These are phyloP conservation scores for Alnus rubra DNA, from an alignment of 306 rosid genomes.

Conservation along the genomic window DNA sequence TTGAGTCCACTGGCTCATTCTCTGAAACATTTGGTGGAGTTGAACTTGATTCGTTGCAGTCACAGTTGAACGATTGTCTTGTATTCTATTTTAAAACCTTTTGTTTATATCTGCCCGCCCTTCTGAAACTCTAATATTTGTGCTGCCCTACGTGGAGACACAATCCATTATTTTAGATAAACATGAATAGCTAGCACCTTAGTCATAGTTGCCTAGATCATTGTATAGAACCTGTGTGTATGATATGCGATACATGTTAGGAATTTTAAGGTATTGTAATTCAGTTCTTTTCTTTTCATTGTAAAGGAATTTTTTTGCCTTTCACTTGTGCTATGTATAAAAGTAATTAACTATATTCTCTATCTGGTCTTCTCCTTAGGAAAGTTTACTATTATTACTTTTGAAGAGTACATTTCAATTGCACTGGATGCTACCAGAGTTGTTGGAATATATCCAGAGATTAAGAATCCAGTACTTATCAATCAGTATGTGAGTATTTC, in stretches of 20 bases:
- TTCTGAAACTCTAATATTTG: neutral
- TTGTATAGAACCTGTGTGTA: neutral
- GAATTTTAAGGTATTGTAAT: neutral
- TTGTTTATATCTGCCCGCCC: neutral
- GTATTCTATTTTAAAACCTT: neutral
- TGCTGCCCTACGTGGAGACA: neutral
- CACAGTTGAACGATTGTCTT: neutral
- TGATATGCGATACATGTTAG: neutral
- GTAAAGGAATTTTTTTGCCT: neutral
- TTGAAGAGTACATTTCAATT: conserved; percentile 82
- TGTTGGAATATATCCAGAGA: conserved; percentile 97
- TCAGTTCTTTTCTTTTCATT: no score
- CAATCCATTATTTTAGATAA: no score
- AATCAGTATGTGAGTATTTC: conserved; percentile 79
- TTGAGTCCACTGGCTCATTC: neutral
- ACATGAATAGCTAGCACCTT: conserved; percentile 2
- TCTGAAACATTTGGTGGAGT: neutral
- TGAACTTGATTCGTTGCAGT: neutral
- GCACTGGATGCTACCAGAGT: conserved; percentile 84
- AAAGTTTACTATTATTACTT: conserved; percentile 70
- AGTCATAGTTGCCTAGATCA: neutral
- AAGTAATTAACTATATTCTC: conserved; percentile 9
- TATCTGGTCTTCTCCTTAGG: conserved; percentile 53
- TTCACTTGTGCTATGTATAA: neutral
- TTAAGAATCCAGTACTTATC: conserved; percentile 78